Base-by-base conservation (phyloP, 768 basidiomycete species). In the Gelatoporia subvermispora region DNA sequence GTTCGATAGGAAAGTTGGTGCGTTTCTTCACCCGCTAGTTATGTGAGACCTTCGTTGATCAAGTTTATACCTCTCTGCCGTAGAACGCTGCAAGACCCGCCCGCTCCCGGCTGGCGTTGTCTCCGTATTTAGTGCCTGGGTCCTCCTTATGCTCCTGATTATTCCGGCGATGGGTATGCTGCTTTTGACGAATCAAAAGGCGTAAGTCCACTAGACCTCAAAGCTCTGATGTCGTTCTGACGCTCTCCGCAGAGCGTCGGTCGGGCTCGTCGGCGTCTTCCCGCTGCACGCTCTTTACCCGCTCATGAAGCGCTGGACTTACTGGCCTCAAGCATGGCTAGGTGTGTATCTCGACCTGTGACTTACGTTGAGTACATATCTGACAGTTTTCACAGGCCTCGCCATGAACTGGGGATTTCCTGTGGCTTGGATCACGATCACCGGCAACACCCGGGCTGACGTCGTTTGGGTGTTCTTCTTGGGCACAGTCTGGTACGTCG, bases 311-410 rank as follows among this genome's bases (percentile, higher is more conserved):
- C 70, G 79, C 7, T 61, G 73, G 34, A 81, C 80, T 0, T 63
- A 79, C 50, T 82, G 79, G 79, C 80, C 80, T 1, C 80, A 82
- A 55, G 77, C 77, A 0, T 81, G 78, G 78, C 71, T 81, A 1
- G 79, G 79, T 58, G 31, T 20, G 48, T 18, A 36, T 4, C n/a
- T 21, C n/a, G 16, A 8, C 9, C 4, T 9, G 1, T 5, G 18
- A 18, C 37, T 20, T 21, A 10, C 37, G 10, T 7, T 43, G 4
- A 17, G 35, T 16, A 50, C 37, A 23, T 34, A 15, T 18, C 38
- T 49, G 17, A 37, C 37, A 16, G 17, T 13, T 1, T 22, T n/a
- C 4, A 20, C 23, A 58, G 59, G 59, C 7, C 48, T 80, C 46
- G 75, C 76, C 8, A 78, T 81, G 74, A 79, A 77, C 52, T 77